Conservation (phyloP, 805 yeast species). For the Wickerhamomyces pijperi region DNA sequence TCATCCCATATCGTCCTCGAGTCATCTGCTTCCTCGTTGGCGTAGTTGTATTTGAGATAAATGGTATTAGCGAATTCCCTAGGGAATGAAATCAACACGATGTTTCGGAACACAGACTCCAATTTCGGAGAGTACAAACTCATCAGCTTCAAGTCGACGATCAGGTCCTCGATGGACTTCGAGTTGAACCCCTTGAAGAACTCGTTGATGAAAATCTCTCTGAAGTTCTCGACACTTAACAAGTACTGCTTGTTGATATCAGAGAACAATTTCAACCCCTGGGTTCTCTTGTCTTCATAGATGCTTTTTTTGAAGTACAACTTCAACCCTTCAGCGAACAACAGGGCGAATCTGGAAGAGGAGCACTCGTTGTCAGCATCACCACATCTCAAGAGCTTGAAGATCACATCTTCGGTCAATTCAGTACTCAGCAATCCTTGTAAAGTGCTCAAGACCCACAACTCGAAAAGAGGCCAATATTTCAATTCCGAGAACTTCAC, state of each 20-base stretch:
- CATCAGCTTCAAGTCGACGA: not conserved
- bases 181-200: not conserved
- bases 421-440: not conserved
- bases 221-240: not conserved
- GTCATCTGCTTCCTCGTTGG: not conserved
- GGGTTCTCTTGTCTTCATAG: not conserved
- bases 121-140: not conserved
- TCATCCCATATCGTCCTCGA: not conserved
- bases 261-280: not conserved
- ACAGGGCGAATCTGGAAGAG: not conserved
- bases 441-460: not conserved
- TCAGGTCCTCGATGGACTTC: not conserved
- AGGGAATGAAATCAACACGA: not conserved
- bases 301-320: not conserved
- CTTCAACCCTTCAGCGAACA: not conserved
- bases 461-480: not conserved
- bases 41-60: not conserved
- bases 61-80: not conserved
- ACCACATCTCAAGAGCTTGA: not conserved
- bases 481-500: not conserved
- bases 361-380: not conserved
- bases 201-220: not conserved
- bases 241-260: not conserved
- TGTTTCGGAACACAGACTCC: not conserved
- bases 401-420: not conserved